Evolutionary conservation across 495 filamentous ascomycete species (phyloP).

Genomic region (Bacidia gigantensis): DNA sequence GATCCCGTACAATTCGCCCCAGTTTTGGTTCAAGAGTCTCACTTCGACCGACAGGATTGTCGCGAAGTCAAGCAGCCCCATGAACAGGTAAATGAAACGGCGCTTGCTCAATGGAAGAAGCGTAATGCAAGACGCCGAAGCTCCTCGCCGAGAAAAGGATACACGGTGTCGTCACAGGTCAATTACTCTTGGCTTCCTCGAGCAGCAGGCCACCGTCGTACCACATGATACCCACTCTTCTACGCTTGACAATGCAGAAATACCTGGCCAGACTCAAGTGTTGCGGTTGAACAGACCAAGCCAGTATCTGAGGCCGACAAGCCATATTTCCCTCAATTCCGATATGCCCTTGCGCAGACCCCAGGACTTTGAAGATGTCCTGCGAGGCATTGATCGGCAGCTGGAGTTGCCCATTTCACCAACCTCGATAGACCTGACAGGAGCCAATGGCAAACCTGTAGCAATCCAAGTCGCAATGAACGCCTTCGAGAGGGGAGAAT

Average conservation of each 20-base stretch:
- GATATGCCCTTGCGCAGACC: background rate
- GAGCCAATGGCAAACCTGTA: background rate
- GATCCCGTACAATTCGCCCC: too few species aligned
- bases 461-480: background rate
- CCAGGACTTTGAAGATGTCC: background rate
- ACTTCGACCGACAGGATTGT: too few species aligned
- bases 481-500: conserved; percentile 1
- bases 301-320: background rate
- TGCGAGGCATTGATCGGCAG: conserved; percentile 1
- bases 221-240: background rate
- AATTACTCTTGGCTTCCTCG: background rate
- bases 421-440: background rate
- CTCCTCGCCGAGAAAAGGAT: background rate
- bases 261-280: background rate
- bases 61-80: too few species aligned
- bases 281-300: background rate
- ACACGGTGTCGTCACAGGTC: background rate
- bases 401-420: background rate
- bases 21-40: too few species aligned
- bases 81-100: too few species aligned
- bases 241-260: background rate
- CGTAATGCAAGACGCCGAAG: background rate
- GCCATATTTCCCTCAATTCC: background rate
- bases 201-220: background rate
- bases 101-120: too few species aligned